Conservation (phyloP, 2,329 filamentous ascomycete species). For the Teratosphaeria viscida region DNA sequence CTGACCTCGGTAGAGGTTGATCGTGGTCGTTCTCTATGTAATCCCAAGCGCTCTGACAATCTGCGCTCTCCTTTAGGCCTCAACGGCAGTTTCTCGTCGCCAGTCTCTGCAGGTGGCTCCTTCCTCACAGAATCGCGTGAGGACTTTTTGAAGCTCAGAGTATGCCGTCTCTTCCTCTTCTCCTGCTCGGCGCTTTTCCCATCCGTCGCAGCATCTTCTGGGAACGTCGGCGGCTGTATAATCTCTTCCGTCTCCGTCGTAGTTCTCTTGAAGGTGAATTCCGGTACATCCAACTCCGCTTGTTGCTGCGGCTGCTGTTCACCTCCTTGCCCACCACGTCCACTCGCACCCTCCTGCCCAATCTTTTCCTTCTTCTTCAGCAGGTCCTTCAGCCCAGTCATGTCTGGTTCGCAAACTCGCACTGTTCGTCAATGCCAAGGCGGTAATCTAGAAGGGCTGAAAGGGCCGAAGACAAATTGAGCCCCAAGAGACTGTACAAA, state of each 20-base stretch:
- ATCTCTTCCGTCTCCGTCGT: conserved; percentile 73
- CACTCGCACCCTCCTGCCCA: conserved; percentile 17
- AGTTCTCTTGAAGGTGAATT: conserved; percentile 75
- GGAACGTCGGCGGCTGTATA: conserved; percentile 57
- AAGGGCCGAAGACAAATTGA: neutral
- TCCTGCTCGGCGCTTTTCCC: conserved; percentile 13
- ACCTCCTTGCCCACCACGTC: neutral
- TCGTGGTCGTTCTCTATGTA: conserved; percentile 47
- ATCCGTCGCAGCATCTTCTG: conserved; percentile 28
- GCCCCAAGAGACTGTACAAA: neutral
- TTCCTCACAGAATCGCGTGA: conserved; percentile 20
- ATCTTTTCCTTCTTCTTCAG: conserved; percentile 53
- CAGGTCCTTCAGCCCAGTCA: conserved; percentile 50
- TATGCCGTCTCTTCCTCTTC: conserved; percentile 13
- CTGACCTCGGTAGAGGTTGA: conserved; percentile 49
- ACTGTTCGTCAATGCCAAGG: neutral
- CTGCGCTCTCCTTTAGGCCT: conserved; percentile 30
- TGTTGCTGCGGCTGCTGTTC: conserved; percentile 21
- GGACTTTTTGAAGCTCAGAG: conserved; percentile 26
- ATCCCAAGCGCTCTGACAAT: conserved; percentile 61
- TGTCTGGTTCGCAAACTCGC: conserved; percentile 11
- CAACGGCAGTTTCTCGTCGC: conserved; percentile 11
- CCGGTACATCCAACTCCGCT: conserved; percentile 36
- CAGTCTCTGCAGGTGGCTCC: conserved; percentile 5
- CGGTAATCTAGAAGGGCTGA: neutral